Conservation (phyloP, 257 asterid species). For the Coffea eugenioides region DNA sequence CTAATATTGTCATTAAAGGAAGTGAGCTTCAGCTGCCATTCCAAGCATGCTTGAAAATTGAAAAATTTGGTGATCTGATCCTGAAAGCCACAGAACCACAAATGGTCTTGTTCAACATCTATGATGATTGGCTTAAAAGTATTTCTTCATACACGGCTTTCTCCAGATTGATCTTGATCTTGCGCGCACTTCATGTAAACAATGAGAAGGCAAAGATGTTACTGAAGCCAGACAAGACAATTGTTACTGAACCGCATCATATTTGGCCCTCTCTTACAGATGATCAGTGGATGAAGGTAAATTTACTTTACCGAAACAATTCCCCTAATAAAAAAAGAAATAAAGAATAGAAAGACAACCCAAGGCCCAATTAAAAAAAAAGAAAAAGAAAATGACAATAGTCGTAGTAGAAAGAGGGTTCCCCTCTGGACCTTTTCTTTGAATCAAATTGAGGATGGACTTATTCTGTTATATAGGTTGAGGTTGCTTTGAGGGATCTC, state of each 20-base stretch:
- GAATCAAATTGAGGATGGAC: not conserved
- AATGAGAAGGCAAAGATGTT: constrained; percentile 98
- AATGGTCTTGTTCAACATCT: constrained; percentile 96
- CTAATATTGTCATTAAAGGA: constrained; percentile 96
- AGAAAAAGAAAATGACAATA: too few relatives aligned
- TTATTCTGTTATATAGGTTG: constrained; percentile 58
- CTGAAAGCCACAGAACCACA: constrained; percentile 98
- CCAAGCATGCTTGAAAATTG: constrained; percentile 99
- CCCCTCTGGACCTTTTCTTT: not conserved
- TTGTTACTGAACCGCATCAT: constrained; percentile 91
- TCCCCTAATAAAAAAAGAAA: too few relatives aligned
- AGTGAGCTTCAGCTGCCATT: constrained; percentile 99
- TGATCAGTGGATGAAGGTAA: constrained; percentile 98
- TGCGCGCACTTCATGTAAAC: constrained; percentile 96
- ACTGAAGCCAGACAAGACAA: constrained; percentile 95
- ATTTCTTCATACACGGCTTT: constrained; percentile 97
- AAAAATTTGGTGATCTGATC: constrained; percentile 97
- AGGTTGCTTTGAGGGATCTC: constrained; percentile 92
- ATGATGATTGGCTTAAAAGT: constrained; percentile 98
- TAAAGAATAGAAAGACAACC: too few relatives aligned
- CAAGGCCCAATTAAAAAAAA: not conserved
- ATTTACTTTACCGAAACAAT: not conserved
- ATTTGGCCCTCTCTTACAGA: constrained; percentile 97
- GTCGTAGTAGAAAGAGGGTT: too few relatives aligned
- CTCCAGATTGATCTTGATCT: constrained; percentile 86